Base-by-base conservation (phyloP, 2,329 filamentous ascomycete species). In the Cryphonectria naterciae region DNA sequence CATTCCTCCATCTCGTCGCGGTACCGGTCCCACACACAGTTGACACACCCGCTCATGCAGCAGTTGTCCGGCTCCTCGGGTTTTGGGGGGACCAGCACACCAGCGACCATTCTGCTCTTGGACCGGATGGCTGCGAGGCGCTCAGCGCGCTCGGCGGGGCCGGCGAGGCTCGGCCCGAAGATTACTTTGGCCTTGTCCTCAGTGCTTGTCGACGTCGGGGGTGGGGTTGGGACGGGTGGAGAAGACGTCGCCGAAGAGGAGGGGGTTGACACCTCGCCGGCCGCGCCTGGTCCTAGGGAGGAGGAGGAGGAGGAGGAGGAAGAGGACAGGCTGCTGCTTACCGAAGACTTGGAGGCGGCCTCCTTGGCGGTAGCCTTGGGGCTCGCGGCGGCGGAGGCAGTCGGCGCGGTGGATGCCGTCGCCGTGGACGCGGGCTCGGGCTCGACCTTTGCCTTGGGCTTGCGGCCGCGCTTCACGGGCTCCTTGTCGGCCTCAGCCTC, bases 21-120 rank as follows among this genome's bases (percentile, higher is more conserved):
- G 81, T 91, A 98, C 68, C 89, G 85, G 76, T 98, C 95, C 95
- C 95, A 98, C 2, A 98, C 96, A 80, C 96, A 99, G 80, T 98
- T 95, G 65, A 97, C 95, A 79, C 96, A 99, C 3, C 96, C 96
- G 78, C 93, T 96, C 96, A 99, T 99, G 82, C 96, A 99, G 86
- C 96, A 99, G 79, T 99, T 98, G 77, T 98, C 96, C 4, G 96
- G 96, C 81, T 99, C 95, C 64, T 89, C 87, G 1, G 96, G 96
- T 64, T 88, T 88, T 0, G 94, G 95, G 1, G 96, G 96, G 5
- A 98, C 92, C 25, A 89, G 82, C 0, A 98, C 87, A 4, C 95
- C 95, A 1, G 93, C 94, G 69, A 98, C 85, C 72, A 89, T 84
- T 11, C 84, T 88, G 65, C 89, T 89, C 73, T 87, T 85, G 19